These are phyloP conservation scores for Colletotrichum sp. DNA, from an alignment of 2,329 filamentous ascomycete species.

Conservation along the genomic window DNA sequence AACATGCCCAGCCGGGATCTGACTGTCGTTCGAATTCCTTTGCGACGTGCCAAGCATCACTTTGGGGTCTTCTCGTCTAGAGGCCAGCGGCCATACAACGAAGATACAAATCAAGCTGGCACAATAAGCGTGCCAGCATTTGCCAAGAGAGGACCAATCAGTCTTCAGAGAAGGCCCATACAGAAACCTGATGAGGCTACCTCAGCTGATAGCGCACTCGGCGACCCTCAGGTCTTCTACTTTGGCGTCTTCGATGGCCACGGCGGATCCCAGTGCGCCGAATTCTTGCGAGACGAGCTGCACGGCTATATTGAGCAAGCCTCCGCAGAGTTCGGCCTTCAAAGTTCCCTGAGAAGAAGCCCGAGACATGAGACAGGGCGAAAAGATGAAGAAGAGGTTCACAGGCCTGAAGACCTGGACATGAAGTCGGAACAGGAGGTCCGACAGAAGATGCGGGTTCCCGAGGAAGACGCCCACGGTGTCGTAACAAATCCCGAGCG, in stretches of 20 bases:
- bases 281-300: conserved; percentile 82
- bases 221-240: conserved; percentile 96
- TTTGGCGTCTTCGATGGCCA: conserved; percentile 97
- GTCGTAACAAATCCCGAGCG: conserved; percentile 41
- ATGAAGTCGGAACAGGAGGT: conserved; percentile 57
- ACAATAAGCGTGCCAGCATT: conserved; percentile 94
- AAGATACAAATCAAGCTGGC: conserved; percentile 92
- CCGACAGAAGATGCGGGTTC: conserved; percentile 40
- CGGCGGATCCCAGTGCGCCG: conserved; percentile 86
- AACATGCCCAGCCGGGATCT: conserved; percentile 73
- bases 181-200: conserved; percentile 65
- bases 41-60: conserved; percentile 94
- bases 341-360: conserved; percentile 71
- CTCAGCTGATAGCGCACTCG: conserved; percentile 76
- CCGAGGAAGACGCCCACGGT: conserved; percentile 33
- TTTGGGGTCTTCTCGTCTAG: conserved; percentile 82
- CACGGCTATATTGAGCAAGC: conserved; percentile 90
- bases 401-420: conserved; percentile 41
- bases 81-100: conserved; percentile 87
- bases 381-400: conserved; percentile 34
- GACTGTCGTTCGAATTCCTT: conserved; percentile 92
- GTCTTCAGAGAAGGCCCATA: conserved; percentile 49
- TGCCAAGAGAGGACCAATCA: conserved; percentile 79
- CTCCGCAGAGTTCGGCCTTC: conserved; percentile 75
- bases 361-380: conserved; percentile 29